Evolutionary conservation across 106 monocot species (phyloP), one percentile per base, ranked within the genome.

Genomic region (Dendrobium catenatum): DNA sequence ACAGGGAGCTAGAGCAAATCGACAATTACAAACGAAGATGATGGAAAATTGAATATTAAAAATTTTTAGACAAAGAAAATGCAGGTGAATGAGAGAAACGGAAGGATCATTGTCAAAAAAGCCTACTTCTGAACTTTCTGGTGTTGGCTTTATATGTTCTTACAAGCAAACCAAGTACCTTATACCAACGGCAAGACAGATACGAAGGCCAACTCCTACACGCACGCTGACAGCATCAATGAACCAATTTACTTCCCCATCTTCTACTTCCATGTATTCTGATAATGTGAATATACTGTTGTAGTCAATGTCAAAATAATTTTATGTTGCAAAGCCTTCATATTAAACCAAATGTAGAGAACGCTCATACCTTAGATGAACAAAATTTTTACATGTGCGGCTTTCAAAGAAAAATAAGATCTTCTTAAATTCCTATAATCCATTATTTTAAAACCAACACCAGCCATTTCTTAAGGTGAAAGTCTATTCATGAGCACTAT

Each of bases 191-290:
- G 88, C 83, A 3, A 88, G 77, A 61, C 79, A 90, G 7, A 90
- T 68, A 19, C 85, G 87, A 44, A 90, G 85, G 48, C 85, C 87
- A 51, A 90, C 78, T 0, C 89, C 87, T 3, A 90, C 82, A 68
- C 85, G 87, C 9, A 87, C 87, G 40, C 90, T 80, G 1, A 90
- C 90, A 22, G 88, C 88, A 37, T 85, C 87, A 84, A 88, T 90
- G 78, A 90, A 90, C 86, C 90, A 90, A 18, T 82, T 84, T 1
- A 90, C 78, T 26, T 90, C 90, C 42, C 85, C 90, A 86, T 86
- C 87, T 72, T 90, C 85, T 47, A 26, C 86, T 43, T 87, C 88
- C n/a, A 85, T 16, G 61, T 83, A 88, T 22, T 85, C 83, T 78
- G 76, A 68, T 80, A 59, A 79, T 22, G 49, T 27, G 82, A 82